These are phyloP conservation scores for Crucihimalaya himalaica DNA, from an alignment of 345 rosid species.

Conservation along the genomic window DNA sequence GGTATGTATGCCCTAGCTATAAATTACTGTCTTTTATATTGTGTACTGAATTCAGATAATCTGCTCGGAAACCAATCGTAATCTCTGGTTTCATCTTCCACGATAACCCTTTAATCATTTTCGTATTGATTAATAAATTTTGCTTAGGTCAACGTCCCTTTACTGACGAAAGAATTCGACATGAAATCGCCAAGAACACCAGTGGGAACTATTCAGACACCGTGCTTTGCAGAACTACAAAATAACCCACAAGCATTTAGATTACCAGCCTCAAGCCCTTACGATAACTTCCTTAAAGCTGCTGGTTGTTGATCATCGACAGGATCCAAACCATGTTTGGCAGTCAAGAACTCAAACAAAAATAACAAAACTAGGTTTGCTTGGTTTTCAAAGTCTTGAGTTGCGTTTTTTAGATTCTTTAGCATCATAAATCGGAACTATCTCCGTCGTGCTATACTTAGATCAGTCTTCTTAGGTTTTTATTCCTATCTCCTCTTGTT, in stretches of 20 bases:
- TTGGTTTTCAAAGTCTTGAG: conserved; percentile 28
- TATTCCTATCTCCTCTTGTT: background rate
- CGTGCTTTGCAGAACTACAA: conserved; percentile 37
- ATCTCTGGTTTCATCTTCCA: background rate
- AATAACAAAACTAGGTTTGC: conserved; percentile 4
- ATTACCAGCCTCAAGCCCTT: conserved; percentile 45
- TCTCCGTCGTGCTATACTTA: conserved; percentile 11
- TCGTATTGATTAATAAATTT: background rate
- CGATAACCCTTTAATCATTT: background rate
- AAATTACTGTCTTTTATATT: background rate
- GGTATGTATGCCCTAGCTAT: conserved; percentile 28
- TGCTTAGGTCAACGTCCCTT: conserved; percentile 62
- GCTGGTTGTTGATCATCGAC: conserved; percentile 44
- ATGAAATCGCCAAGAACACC: conserved; percentile 38
- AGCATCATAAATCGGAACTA: conserved; percentile 22
- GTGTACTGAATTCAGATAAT: background rate
- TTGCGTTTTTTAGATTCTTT: conserved; percentile 14
- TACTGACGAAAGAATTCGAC: conserved; percentile 41
- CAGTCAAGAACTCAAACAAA: conserved; percentile 7
- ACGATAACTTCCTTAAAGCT: conserved; percentile 44
- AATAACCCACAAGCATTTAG: conserved; percentile 23
- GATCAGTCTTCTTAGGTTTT: conserved; percentile 30
- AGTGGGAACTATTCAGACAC: conserved; percentile 37
- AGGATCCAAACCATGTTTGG: background rate
- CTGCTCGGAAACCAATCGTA: background rate